Conservation (phyloP, 257 asterid species). For the Solanum neorickii region DNA sequence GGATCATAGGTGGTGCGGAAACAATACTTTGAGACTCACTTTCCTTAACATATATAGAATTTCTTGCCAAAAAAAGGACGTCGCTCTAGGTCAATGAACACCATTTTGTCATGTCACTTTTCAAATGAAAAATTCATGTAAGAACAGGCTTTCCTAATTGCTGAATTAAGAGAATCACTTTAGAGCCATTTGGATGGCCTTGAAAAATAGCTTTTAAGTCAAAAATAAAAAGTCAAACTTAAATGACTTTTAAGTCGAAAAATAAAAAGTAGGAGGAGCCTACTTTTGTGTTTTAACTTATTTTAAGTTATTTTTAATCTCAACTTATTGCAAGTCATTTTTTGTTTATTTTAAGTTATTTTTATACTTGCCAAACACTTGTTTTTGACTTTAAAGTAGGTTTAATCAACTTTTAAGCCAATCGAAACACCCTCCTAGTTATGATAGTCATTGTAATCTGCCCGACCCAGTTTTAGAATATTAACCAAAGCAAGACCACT, state of each 20-base stretch:
- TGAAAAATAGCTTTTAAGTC: not conserved
- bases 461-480: not conserved
- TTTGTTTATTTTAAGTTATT: not conserved
- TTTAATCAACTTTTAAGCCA: not conserved
- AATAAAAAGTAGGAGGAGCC: not conserved
- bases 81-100: not conserved
- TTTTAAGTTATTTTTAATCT: not conserved
- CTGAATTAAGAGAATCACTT: not conserved
- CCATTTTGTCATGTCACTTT: not conserved
- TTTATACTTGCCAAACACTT: not conserved
- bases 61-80: not conserved
- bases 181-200: not conserved
- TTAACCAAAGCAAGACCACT: not conserved
- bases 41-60: not conserved
- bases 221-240: not conserved
- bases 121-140: not conserved
- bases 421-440: not conserved
- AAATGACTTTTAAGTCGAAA: not conserved
- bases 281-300: not conserved
- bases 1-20: not conserved
- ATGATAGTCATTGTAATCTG: not conserved
- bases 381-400: not conserved
- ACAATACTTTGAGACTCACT: not conserved
- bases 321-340: not conserved
- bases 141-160: not conserved